Conservation (phyloP, 805 yeast genomes). For the Kodamaea laetipori region DNA sequence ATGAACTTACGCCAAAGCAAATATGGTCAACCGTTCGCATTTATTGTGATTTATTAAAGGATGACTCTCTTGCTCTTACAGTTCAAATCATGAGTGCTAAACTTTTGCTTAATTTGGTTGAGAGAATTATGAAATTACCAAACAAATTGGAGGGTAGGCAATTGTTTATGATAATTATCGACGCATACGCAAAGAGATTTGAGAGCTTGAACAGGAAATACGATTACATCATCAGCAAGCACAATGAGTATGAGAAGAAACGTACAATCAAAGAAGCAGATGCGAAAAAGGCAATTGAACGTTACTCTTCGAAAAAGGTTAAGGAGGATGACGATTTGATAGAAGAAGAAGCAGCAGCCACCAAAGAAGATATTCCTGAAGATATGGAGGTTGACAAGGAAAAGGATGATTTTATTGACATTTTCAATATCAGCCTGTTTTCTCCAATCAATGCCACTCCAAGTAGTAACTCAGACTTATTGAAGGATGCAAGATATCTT, state of each 20-base stretch:
- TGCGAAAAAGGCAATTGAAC: constrained; percentile 40
- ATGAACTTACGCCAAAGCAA: constrained; percentile 77
- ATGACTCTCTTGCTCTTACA: constrained; percentile 77
- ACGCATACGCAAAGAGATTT: constrained; percentile 84
- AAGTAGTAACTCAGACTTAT: constrained; percentile 57
- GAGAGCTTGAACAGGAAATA: constrained; percentile 72
- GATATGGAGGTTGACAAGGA: constrained; percentile 26
- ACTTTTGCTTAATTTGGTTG: constrained; percentile 81
- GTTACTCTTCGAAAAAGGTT: constrained; percentile 34
- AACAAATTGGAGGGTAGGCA: constrained; percentile 82
- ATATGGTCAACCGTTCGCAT: constrained; percentile 85
- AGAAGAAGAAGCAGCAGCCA: constrained; percentile 22
- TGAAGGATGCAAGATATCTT: constrained; percentile 84
- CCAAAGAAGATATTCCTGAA: constrained; percentile 3
- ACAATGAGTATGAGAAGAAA: constrained; percentile 51
- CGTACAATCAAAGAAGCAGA: constrained; percentile 44
- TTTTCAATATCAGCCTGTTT: constrained; percentile 39
- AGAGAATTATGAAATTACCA: constrained; percentile 78
- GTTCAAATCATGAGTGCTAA: constrained; percentile 98
- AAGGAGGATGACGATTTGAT: constrained; percentile 24
- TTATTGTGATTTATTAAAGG: constrained; percentile 79
- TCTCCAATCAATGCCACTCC: constrained; percentile 65
- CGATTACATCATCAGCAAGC: constrained; percentile 62
- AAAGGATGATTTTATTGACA: constrained; percentile 21
- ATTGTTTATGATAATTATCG: constrained; percentile 80